These are phyloP conservation scores for Marchantia paleacea DNA, from an alignment of 225 moss, liverwort and hornwort genomes.

Conservation along the genomic window DNA sequence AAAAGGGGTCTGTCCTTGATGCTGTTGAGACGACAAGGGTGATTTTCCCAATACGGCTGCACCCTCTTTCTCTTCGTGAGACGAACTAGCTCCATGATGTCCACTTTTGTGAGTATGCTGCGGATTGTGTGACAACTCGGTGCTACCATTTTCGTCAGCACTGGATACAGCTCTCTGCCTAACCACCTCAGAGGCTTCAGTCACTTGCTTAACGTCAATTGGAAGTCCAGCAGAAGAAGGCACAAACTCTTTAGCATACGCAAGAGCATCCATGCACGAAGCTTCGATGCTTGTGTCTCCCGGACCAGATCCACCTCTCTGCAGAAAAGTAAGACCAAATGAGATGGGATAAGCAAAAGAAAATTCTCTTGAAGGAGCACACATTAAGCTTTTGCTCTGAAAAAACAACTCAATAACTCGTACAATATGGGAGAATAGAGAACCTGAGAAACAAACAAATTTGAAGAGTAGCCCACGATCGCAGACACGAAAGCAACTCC, in stretches of 20 bases:
- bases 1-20: slow-evolving; percentile 42
- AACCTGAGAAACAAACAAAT: not conserved
- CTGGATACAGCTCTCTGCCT: slow-evolving; percentile 24
- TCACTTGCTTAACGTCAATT: slow-evolving; percentile 51
- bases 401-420: no score
- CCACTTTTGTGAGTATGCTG: slow-evolving; percentile 27
- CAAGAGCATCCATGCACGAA: slow-evolving; percentile 53
- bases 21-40: slow-evolving; percentile 41
- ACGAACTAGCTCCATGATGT: slow-evolving; percentile 45
- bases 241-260: slow-evolving; percentile 53
- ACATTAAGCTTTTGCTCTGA: no score
- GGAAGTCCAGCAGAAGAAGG: slow-evolving; percentile 38
- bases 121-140: slow-evolving; percentile 39
- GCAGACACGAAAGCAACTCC: not conserved
- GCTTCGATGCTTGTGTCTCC: slow-evolving; percentile 48
- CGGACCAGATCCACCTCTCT: slow-evolving; percentile 52
- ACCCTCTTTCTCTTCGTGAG: slow-evolving; percentile 51
- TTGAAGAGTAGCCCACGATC: not conserved
- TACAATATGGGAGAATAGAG: not conserved
- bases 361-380: no score
- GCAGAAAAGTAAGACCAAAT: not conserved
- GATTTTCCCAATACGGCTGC: slow-evolving; percentile 42
- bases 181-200: slow-evolving; percentile 30
- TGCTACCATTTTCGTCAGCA: slow-evolving; percentile 39
- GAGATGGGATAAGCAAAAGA: not conserved